These are phyloP conservation scores for Nigrospora sphaerica DNA, from an alignment of 2,329 filamentous ascomycete genomes.

Conservation along the genomic window DNA sequence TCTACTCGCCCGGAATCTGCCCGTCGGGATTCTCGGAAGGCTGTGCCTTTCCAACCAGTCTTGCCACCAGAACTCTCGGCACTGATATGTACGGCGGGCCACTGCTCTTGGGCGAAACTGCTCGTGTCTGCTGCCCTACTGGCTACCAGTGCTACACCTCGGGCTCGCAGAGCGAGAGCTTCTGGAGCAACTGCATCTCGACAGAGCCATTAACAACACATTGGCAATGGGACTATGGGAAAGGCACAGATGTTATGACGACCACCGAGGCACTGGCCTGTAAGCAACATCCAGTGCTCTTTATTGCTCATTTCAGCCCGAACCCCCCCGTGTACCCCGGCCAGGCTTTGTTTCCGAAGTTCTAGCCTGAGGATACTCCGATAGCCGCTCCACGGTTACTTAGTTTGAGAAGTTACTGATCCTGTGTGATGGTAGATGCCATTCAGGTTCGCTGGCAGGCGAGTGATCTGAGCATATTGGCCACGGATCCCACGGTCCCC, in stretches of 20 bases:
- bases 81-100: background rate
- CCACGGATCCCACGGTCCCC: conserved; percentile 1
- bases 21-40: conserved; percentile 1
- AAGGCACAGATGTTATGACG: background rate
- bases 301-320: too few species aligned
- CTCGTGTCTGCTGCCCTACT: conserved; percentile 1
- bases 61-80: background rate
- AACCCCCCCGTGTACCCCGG: too few species aligned
- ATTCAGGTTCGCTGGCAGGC: conserved; percentile 2
- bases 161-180: background rate
- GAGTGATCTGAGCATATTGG: background rate
- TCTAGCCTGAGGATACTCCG: too few species aligned
- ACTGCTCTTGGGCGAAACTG: background rate
- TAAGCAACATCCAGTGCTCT: too few species aligned
- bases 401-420: too few species aligned
- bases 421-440: too few species aligned
- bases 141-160: background rate
- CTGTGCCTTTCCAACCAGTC: background rate
- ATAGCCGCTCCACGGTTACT: too few species aligned
- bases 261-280: background rate
- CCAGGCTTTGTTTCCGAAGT: too few species aligned
- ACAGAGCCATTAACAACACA: background rate
- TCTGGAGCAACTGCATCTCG: conserved; percentile 1
- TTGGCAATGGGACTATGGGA: background rate
- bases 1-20: conserved; percentile 3